Percentiles rank a stretch among this genome's conserved stretches.
Evolutionary conservation across 495 filamentous ascomycete genomes (phyloP).

Genomic region (Tricharina praecox): DNA sequence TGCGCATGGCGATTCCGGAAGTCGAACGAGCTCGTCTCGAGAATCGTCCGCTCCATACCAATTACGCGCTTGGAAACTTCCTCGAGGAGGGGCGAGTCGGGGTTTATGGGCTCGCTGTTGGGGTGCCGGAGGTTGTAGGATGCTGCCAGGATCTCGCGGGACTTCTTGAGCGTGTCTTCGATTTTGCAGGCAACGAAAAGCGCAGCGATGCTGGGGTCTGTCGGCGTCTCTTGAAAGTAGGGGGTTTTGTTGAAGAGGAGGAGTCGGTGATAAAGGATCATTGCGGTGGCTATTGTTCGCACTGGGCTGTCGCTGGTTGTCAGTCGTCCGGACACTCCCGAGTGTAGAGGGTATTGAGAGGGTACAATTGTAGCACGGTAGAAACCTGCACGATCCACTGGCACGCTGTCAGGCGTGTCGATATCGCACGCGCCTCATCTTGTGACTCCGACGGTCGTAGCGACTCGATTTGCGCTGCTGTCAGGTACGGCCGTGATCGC

Average conservation of each 20-base stretch:
- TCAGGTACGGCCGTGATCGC: constrained; percentile 24
- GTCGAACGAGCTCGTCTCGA: constrained; percentile 86
- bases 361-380: constrained; percentile 23
- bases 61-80: constrained; percentile 56
- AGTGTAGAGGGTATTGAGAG: no score
- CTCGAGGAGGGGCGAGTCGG: constrained; percentile 60
- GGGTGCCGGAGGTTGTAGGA: constrained; percentile 66
- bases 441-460: constrained; percentile 18
- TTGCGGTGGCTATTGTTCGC: constrained; percentile 26
- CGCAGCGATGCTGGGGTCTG: constrained; percentile 68
- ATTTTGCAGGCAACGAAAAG: constrained; percentile 91
- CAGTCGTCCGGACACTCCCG: no score
- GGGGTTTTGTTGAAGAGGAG: constrained; percentile 19
- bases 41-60: constrained; percentile 76
- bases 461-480: constrained; percentile 23
- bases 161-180: constrained; percentile 95
- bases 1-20: constrained; percentile 84
- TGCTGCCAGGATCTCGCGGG: constrained; percentile 76
- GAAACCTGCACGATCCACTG: constrained; percentile 24
- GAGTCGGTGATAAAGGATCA: constrained; percentile 25
- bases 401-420: constrained; percentile 20
- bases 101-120: constrained; percentile 53
- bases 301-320: constrained; percentile 23
- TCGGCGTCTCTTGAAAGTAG: constrained; percentile 2
- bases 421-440: constrained; percentile 20